Evolutionary conservation across 176 grass and related monocot genomes (phyloP).

Genomic region (Aegilops sharonensis): DNA sequence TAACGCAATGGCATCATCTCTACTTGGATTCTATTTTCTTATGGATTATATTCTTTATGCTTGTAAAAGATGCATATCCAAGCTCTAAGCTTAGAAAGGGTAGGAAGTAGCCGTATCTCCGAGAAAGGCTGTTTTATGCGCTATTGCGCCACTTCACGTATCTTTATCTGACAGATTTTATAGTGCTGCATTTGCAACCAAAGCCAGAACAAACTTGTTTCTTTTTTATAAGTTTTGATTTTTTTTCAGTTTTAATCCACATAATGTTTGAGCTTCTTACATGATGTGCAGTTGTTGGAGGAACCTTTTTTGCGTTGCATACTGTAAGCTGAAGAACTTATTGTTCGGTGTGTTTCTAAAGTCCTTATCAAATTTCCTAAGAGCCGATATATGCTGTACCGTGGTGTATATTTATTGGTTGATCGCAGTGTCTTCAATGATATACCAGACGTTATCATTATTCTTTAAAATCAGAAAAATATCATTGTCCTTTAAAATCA

Average conservation of each 20-base stretch:
- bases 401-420: not conserved
- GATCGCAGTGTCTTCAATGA: not conserved
- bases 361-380: not conserved
- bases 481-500: not conserved
- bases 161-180: not conserved
- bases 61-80: not conserved
- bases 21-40: not conserved
- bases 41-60: not conserved
- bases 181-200: not conserved
- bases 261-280: not conserved
- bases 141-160: not conserved
- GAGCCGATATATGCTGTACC: not conserved
- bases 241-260: not conserved
- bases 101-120: not conserved
- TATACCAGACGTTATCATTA: not conserved
- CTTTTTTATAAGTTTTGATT: not conserved
- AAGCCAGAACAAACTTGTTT: not conserved
- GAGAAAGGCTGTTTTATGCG: not conserved
- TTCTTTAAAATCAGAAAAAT: not conserved
- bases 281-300: not conserved
- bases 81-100: not conserved
- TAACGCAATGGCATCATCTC: not conserved
- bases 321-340: not conserved
- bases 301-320: not conserved
- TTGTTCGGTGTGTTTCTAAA: not conserved